Conservation (phyloP, 2,329 filamentous ascomycete species). For the Botryotinia convoluta region DNA sequence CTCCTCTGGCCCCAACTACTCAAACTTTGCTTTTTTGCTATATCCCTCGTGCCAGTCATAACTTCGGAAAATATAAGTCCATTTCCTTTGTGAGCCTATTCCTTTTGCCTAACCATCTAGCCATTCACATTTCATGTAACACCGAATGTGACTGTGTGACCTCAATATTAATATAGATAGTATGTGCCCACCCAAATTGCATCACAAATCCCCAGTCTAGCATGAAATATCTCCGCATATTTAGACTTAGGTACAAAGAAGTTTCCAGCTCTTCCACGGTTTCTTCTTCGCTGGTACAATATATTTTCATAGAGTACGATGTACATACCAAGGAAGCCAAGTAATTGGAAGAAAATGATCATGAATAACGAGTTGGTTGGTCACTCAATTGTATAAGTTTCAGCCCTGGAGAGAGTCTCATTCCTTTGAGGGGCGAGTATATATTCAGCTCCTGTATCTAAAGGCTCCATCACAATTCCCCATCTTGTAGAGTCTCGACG, state of each 20-base stretch:
- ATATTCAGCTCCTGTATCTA: neutral
- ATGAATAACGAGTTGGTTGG: neutral
- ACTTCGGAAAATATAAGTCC: neutral
- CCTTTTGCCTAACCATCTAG: neutral
- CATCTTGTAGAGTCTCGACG: neutral
- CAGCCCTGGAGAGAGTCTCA: constrained; percentile 7
- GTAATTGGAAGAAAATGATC: neutral
- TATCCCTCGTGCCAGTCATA: neutral
- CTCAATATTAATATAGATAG: neutral
- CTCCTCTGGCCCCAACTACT: neutral
- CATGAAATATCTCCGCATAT: neutral
- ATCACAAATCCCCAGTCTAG: constrained; percentile 4
- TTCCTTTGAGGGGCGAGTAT: constrained; percentile 4
- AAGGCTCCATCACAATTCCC: constrained; percentile 4
- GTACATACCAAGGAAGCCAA: neutral
- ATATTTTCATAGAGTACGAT: neutral
- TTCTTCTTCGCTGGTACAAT: neutral
- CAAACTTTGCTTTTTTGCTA: neutral
- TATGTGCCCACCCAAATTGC: neutral
- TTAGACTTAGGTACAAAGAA: neutral
- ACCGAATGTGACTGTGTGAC: neutral
- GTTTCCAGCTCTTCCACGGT: constrained; percentile 4
- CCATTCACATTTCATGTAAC: constrained; percentile 2
- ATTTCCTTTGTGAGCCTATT: neutral
- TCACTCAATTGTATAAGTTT: neutral